Evolutionary conservation across 148 eudicot genomes (phyloP).

Genomic region (Rhododendron mucronatum): DNA sequence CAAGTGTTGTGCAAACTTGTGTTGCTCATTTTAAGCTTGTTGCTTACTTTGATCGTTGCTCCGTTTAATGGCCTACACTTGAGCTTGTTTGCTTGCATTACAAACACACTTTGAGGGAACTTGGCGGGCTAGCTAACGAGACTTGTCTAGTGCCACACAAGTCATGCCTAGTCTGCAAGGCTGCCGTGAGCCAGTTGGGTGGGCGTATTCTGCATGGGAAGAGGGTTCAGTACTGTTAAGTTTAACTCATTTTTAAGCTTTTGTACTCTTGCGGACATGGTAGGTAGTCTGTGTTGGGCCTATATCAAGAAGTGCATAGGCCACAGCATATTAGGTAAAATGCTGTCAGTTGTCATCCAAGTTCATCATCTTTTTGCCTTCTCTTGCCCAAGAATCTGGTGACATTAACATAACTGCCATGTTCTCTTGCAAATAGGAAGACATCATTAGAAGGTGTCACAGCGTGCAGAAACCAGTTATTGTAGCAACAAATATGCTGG

Average conservation of each 20-base stretch:
- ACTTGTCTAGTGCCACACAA: too few species aligned
- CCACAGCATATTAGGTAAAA: not conserved
- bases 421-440: conserved; percentile 51
- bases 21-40: not conserved
- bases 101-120: not conserved
- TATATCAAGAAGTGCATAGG: not conserved
- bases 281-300: not conserved
- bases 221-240: not conserved
- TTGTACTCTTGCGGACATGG: not conserved
- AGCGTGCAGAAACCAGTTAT: conserved; percentile 93
- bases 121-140: not conserved
- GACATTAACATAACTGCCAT: not conserved
- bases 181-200: too few species aligned
- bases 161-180: too few species aligned
- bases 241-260: not conserved
- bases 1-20: not conserved
- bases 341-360: not conserved
- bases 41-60: not conserved
- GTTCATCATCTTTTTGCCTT: not conserved
- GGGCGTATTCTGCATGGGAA: not conserved
- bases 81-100: not conserved
- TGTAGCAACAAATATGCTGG: conserved; percentile 98
- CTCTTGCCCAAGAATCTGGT: not conserved
- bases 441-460: conserved; percentile 74
- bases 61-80: not conserved